Conservation (phyloP, 257 asterid species). For the Gentiana dahurica region DNA sequence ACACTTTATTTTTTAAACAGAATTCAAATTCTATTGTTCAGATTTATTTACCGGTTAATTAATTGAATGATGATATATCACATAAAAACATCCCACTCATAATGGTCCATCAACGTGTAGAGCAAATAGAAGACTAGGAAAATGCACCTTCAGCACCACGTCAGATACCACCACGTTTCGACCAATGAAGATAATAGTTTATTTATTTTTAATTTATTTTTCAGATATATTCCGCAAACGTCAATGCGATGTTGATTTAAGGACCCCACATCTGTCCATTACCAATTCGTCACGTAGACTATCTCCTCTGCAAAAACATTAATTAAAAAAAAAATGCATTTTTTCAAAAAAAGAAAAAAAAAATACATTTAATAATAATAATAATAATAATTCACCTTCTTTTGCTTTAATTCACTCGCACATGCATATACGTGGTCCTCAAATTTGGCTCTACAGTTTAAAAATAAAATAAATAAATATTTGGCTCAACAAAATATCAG, state of each 20-base stretch:
- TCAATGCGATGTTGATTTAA: constrained; percentile 33
- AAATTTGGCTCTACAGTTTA: not conserved
- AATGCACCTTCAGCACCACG: constrained; percentile 23
- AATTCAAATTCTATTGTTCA: no score
- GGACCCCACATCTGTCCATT: constrained; percentile 33
- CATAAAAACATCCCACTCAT: no score
- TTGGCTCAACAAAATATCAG: no score
- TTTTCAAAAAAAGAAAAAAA: no score
- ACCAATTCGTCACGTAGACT: constrained; percentile 18
- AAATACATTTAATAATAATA: not conserved
- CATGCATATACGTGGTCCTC: not conserved
- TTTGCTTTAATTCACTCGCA: not conserved
- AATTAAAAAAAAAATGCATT: no score
- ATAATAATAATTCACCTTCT: not conserved
- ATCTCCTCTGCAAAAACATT: constrained; percentile 7
- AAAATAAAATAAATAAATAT: no score
- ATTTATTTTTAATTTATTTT: not conserved
- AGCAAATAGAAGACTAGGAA: not conserved
- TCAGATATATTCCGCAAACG: constrained; percentile 40
- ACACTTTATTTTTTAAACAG: no score
- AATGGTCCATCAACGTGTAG: not conserved
- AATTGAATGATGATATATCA: no score
- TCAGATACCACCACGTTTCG: constrained; percentile 39
- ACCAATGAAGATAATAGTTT: not conserved
- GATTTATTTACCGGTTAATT: no score